These are phyloP conservation scores for Theileria annulata DNA, from an alignment of 169 alveolate species.

Conservation along the genomic window DNA sequence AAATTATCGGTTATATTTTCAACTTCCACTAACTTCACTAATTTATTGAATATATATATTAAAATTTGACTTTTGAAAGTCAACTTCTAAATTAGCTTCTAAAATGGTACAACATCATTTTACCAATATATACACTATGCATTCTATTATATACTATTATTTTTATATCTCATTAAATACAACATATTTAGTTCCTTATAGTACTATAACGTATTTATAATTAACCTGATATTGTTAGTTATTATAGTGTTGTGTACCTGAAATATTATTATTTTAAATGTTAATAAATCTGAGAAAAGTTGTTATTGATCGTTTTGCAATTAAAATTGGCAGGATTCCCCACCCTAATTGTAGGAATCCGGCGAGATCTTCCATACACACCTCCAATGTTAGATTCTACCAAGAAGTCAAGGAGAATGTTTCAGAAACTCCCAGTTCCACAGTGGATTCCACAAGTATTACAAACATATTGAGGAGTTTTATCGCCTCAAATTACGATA, in stretches of 20 bases:
- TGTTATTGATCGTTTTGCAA: too few species aligned
- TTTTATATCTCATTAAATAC: neutral
- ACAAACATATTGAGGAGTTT: slow-evolving; percentile 34
- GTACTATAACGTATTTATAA: neutral
- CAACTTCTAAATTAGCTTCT: neutral
- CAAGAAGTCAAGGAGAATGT: neutral
- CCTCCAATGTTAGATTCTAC: neutral
- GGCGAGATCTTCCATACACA: neutral
- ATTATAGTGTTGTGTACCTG: neutral
- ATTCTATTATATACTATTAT: neutral
- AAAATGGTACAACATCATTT: neutral
- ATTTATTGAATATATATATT: too few species aligned
- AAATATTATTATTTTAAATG: neutral
- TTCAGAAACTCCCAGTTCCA: neutral
- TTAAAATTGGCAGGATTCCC: neutral
- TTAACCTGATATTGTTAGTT: neutral
- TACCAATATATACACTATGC: neutral
- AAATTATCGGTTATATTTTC: neutral
- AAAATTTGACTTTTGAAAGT: neutral
- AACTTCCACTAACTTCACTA: neutral
- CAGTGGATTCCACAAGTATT: neutral
- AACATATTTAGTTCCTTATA: too few species aligned
- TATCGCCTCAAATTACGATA: slow-evolving; percentile 14
- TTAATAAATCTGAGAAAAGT: neutral
- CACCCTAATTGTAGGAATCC: neutral